Conservation (phyloP, 768 basidiomycete species). For the Mycena pura region DNA sequence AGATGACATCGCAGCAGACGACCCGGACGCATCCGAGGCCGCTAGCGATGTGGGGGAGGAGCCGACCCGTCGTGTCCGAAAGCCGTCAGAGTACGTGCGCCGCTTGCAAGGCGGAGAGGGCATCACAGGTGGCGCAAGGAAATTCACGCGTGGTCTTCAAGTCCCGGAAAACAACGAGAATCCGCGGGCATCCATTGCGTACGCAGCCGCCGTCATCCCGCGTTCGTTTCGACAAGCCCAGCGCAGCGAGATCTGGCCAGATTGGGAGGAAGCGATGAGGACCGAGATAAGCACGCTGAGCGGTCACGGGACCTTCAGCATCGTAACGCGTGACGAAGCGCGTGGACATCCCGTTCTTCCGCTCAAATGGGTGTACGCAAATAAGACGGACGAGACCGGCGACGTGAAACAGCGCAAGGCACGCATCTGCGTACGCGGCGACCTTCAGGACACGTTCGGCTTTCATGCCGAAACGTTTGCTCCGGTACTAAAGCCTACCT, state of each 20-base stretch:
- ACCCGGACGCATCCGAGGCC: constrained; percentile 8
- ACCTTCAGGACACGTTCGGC: constrained; percentile 42
- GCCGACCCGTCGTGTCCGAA: neutral
- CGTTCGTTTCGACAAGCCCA: constrained; percentile 28
- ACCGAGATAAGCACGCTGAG: constrained; percentile 27
- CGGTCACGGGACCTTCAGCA: constrained; percentile 34
- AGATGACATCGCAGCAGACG: constrained; percentile 8
- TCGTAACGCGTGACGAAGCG: constrained; percentile 21
- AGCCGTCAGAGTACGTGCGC: constrained; percentile 13
- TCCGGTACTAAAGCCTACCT: constrained; percentile 31
- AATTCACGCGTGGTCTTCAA: constrained; percentile 7
- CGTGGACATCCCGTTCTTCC: constrained; percentile 26
- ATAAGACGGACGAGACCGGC: constrained; percentile 29
- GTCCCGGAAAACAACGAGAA: neutral
- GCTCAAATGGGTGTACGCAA: constrained; percentile 35
- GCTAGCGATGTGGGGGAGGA: constrained; percentile 14
- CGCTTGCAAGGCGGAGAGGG: constrained; percentile 11
- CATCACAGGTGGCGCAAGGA: neutral
- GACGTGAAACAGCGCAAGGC: constrained; percentile 22
- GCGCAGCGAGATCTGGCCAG: constrained; percentile 29
- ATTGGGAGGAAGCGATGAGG: constrained; percentile 31
- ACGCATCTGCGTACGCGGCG: constrained; percentile 46
- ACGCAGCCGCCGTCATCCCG: constrained; percentile 5
- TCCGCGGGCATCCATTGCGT: neutral
- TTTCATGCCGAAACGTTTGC: constrained; percentile 45